These are phyloP conservation scores for Ophiocordyceps robertsii DNA, from an alignment of 2,329 filamentous ascomycete species.

Conservation along the genomic window DNA sequence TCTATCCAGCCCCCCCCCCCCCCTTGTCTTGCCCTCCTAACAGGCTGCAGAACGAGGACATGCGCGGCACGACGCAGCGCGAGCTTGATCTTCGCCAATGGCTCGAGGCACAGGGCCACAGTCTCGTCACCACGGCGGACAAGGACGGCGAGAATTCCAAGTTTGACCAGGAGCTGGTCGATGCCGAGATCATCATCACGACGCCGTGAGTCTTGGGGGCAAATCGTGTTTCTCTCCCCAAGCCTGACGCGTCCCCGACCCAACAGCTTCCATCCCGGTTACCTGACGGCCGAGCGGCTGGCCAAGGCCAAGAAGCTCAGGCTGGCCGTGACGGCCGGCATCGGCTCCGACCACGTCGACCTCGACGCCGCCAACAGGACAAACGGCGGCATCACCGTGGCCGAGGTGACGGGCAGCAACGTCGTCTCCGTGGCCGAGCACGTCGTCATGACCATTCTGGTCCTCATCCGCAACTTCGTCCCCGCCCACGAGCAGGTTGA, in stretches of 20 bases:
- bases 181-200: slow-evolving; percentile 97
- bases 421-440: slow-evolving; percentile 98
- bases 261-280: slow-evolving; percentile 98
- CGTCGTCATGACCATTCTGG: slow-evolving; percentile 97
- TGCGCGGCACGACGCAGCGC: slow-evolving; percentile 94
- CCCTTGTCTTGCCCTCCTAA: no score
- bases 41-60: slow-evolving; percentile 23
- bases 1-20: no score
- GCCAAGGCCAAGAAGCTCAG: slow-evolving; percentile 99
- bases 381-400: slow-evolving; percentile 93
- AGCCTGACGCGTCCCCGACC: no score
- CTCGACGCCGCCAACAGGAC: slow-evolving; percentile 94
- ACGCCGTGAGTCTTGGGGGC: slow-evolving; percentile 89
- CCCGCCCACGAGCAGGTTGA: slow-evolving; percentile 91
- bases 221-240: not conserved
- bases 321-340: slow-evolving; percentile 91
- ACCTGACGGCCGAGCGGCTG: slow-evolving; percentile 90
- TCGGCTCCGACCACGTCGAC: slow-evolving; percentile 97
- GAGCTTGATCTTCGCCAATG: slow-evolving; percentile 95
- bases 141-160: slow-evolving; percentile 89
- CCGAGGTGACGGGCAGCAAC: slow-evolving; percentile 95
- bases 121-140: slow-evolving; percentile 90
- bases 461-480: slow-evolving; percentile 94
- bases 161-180: slow-evolving; percentile 91
- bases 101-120: slow-evolving; percentile 96